phyloP scores from a whole-genome alignment of 129 eudicot genomes.

The Oenanthe sinensis region DNA sequence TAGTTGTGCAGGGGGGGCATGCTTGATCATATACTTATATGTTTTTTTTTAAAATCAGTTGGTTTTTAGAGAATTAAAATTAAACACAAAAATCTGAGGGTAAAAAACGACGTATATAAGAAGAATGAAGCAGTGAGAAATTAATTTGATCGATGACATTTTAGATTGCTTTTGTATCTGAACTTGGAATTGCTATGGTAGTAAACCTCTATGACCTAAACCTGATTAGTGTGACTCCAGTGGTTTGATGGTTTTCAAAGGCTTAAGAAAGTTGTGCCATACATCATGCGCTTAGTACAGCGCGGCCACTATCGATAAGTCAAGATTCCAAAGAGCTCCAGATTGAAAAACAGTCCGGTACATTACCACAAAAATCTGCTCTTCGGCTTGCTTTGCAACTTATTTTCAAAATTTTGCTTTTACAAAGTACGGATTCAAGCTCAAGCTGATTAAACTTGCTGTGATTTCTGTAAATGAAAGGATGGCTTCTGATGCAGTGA shows the following conservation, averaged over 20 bases:
- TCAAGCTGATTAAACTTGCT: neutral
- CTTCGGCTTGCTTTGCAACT: no score
- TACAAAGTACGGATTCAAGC: neutral
- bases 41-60: no score
- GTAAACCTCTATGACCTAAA: neutral
- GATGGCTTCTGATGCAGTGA: neutral
- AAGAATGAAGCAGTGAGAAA: no score
- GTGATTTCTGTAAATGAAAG: neutral
- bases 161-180: neutral
- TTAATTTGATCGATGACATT: no score
- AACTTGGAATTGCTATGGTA: neutral
- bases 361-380: neutral
- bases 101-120: no score
- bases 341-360: neutral
- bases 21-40: no score
- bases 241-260: neutral
- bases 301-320: neutral
- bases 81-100: no score
- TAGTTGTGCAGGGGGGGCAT: no score
- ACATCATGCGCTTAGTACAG: neutral
- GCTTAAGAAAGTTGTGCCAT: conserved; percentile 2
- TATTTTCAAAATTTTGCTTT: neutral
- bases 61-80: no score
- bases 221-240: neutral
- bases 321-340: neutral